Evolutionary conservation across 2,329 filamentous ascomycete species (phyloP), one percentile per base, ranked within the genome.

Genomic region (Aureobasidium sp.): DNA sequence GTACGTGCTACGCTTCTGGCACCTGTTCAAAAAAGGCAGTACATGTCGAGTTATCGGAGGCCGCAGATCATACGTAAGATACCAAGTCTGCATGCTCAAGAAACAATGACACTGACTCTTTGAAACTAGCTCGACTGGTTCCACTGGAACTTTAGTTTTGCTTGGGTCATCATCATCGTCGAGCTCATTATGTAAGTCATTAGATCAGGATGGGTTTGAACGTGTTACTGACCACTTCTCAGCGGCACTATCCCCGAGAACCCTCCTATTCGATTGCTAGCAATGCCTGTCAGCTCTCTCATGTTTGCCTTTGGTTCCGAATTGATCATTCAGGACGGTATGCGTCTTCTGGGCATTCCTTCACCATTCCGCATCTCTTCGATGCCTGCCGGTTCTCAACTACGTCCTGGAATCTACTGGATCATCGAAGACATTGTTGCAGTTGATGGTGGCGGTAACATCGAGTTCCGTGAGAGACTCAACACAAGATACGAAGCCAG

Each of bases 151-250:
- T 77, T 82, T 50, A 78, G 78, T 3, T 67, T 82, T 2, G 80
- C 77, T 13, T 83, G 81, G 80, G 74, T 82, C 52, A 78, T 82
- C 62, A 76, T 84, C 67, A 82, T 83, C 79, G 75, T 82, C 53
- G 81, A 83, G 66, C 74, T 83, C 26, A 81, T 84, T 65, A 77
- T 81, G 75, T 78, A 72, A 57, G 74, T 72, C 4, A 26, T 36
- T 10, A 2, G 44, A 20, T 24, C 26, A 7, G 41, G 53, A 20
- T 24, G 6, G 27, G 15, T 12, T 55, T 24, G 17, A 26, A 43
- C 15, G 20, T 8, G 20, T 52, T 39, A 52, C 69, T 71, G 64
- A 71, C 63, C 5, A 37, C 13, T 4, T 1, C 26, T 1, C 64
- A 78, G 75, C 55, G 79, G 79, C 61, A 79, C 79, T 41, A 72